Evolutionary conservation across 1,139 yeast genomes (phyloP).

Genomic region (Geotrichum cucujoidarum): DNA sequence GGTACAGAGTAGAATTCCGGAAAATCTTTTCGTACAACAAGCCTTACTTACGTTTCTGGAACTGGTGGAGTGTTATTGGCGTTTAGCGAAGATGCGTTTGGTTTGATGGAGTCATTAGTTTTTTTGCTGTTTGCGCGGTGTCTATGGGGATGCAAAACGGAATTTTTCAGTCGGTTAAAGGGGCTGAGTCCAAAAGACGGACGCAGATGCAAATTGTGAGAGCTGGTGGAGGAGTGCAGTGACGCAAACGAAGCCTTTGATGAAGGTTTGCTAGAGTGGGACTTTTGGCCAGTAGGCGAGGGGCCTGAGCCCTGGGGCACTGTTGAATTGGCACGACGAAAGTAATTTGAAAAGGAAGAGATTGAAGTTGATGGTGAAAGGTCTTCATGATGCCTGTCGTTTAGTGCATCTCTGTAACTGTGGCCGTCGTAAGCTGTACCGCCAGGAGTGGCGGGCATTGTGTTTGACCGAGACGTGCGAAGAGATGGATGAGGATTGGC

Average conservation of each 20-base stretch:
- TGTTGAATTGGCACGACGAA: constrained; percentile 8
- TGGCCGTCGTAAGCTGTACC: no score
- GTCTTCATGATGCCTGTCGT: constrained; percentile 1
- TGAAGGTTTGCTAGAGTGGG: not conserved
- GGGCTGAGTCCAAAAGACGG: not conserved
- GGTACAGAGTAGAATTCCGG: not conserved
- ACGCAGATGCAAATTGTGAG: not conserved
- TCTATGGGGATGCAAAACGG: no score
- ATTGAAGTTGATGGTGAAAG: constrained; percentile 15
- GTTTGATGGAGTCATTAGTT: not conserved
- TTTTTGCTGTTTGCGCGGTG: not conserved
- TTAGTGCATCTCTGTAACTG: no score
- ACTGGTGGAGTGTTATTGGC: not conserved
- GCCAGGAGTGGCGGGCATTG: no score
- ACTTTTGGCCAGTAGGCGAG: not conserved
- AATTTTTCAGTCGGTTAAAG: not conserved
- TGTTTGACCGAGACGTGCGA: no score
- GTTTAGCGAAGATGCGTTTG: not conserved
- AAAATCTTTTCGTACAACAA: not conserved
- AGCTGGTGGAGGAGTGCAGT: not conserved
- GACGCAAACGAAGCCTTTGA: not conserved
- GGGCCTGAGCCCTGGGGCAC: no score
- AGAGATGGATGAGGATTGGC: no score
- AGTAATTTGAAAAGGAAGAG: constrained; percentile 11
- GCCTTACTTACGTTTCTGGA: not conserved